These are phyloP conservation scores for Hypoxylon sp. DNA, from an alignment of 2,329 filamentous ascomycete genomes.

Conservation along the genomic window DNA sequence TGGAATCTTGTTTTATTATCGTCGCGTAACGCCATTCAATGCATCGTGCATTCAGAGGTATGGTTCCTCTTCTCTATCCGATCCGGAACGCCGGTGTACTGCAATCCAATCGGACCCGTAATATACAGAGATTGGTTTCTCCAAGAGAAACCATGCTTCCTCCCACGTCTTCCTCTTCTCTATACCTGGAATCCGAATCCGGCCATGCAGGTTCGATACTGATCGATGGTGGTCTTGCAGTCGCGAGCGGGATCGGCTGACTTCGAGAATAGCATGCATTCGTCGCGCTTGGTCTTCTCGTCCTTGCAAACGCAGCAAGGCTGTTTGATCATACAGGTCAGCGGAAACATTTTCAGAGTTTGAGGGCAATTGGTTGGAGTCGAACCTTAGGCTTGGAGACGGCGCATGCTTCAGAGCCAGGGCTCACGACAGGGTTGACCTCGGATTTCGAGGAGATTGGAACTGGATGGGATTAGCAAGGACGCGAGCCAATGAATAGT, in stretches of 20 bases:
- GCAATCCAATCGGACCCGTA: constrained; percentile 29
- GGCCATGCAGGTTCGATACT: constrained; percentile 93
- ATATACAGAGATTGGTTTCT: constrained; percentile 29
- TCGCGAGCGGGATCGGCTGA: constrained; percentile 84
- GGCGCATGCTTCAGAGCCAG: constrained; percentile 39
- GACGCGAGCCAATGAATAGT: not conserved
- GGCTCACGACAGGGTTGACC: constrained; percentile 40
- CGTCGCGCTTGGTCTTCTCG: constrained; percentile 91
- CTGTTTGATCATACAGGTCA: constrained; percentile 61
- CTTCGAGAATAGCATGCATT: constrained; percentile 98
- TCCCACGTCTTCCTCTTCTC: constrained; percentile 21
- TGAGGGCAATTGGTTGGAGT: not conserved
- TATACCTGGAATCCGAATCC: constrained; percentile 87
- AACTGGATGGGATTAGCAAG: constrained; percentile 45
- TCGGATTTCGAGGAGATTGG: constrained; percentile 48
- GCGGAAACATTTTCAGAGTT: not conserved
- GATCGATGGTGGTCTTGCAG: constrained; percentile 84
- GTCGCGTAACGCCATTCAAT: constrained; percentile 34
- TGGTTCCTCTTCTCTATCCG: constrained; percentile 28
- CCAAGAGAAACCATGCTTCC: not conserved
- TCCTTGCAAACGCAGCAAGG: constrained; percentile 98
- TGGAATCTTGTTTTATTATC: constrained; percentile 38
- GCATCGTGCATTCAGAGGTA: constrained; percentile 28
- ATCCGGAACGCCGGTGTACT: constrained; percentile 39
- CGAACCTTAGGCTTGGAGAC: constrained; percentile 54